These are phyloP conservation scores for Raffaelea deltoideospora DNA, from an alignment of 2,329 filamentous ascomycete genomes.

Conservation along the genomic window DNA sequence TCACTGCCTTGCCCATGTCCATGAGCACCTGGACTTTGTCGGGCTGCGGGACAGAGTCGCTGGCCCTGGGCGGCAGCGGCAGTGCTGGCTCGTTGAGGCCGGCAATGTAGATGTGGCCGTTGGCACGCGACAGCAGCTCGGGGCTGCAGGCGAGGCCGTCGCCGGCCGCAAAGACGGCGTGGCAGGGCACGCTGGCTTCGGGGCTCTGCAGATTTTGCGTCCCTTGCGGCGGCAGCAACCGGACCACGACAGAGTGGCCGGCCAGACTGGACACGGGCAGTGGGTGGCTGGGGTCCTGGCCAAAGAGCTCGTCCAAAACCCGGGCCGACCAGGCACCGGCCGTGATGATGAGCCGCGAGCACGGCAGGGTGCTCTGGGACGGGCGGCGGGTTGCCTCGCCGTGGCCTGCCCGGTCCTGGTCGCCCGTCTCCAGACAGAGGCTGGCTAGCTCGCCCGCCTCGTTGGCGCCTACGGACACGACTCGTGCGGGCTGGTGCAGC, in stretches of 20 bases:
- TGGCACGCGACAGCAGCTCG: conserved; percentile 53
- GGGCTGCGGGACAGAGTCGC: conserved; percentile 29
- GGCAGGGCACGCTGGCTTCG: conserved; percentile 25
- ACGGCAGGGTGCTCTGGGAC: conserved; percentile 38
- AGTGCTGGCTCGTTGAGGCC: conserved; percentile 50
- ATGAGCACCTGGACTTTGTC: conserved; percentile 34
- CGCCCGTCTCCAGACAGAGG: conserved; percentile 26
- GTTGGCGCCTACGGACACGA: conserved; percentile 36
- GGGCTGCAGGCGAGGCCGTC: conserved; percentile 41
- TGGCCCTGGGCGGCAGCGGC: conserved; percentile 42
- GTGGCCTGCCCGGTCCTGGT: too few relatives aligned
- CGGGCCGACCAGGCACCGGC: conserved; percentile 57
- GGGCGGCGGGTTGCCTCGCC: too few relatives aligned
- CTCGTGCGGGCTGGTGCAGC: conserved; percentile 48
- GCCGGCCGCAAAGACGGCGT: conserved; percentile 54
- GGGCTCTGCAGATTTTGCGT: too few relatives aligned
- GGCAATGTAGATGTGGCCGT: conserved; percentile 57
- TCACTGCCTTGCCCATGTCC: conserved; percentile 29
- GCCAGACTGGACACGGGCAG: conserved; percentile 49
- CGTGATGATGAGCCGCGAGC: conserved; percentile 49
- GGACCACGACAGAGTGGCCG: conserved; percentile 57
- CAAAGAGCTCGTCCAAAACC: conserved; percentile 51
- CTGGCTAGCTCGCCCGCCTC: conserved; percentile 31
- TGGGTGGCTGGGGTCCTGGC: conserved; percentile 24
- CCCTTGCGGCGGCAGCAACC: conserved; percentile 28